These are phyloP conservation scores for Uncinocarpus reesii DNA, from an alignment of 2,329 filamentous ascomycete species.

Conservation along the genomic window DNA sequence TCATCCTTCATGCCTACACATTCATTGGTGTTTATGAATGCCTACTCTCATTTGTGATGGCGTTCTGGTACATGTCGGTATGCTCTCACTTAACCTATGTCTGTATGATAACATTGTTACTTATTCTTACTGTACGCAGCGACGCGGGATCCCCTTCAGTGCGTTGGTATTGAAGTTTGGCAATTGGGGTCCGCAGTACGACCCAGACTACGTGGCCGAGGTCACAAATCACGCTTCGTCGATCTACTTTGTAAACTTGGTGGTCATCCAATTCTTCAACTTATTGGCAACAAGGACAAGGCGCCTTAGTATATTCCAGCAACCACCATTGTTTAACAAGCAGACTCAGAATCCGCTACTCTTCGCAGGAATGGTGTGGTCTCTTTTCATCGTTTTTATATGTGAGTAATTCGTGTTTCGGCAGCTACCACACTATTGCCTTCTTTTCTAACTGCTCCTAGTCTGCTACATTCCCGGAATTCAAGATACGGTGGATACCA, in stretches of 20 bases:
- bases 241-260: slow-evolving; percentile 70
- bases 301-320: slow-evolving; percentile 58
- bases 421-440: too few species aligned
- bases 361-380: slow-evolving; percentile 60
- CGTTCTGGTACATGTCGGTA: slow-evolving; percentile 51
- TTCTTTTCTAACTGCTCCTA: slow-evolving; percentile 3
- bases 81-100: slow-evolving; percentile 26
- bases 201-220: slow-evolving; percentile 45
- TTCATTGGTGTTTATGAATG: slow-evolving; percentile 58
- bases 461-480: slow-evolving; percentile 54
- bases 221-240: slow-evolving; percentile 56
- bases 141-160: slow-evolving; percentile 54
- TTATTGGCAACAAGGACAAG: slow-evolving; percentile 59
- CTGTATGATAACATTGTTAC: background rate
- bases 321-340: slow-evolving; percentile 57
- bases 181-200: slow-evolving; percentile 40
- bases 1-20: slow-evolving; percentile 63
- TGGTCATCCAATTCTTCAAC: slow-evolving; percentile 66
- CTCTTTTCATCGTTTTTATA: slow-evolving; percentile 58
- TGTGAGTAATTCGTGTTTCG: slow-evolving; percentile 36
- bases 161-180: slow-evolving; percentile 61
- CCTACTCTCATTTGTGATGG: slow-evolving; percentile 51
- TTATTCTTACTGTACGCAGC: slow-evolving; percentile 17
- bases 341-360: slow-evolving; percentile 57
- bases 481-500: slow-evolving; percentile 51